A percentile compares a stretch with the other conserved stretches of the same genome.
These are phyloP conservation scores for Alternaria gansuensis DNA, from an alignment of 2,329 filamentous ascomycete species.

Conservation along the genomic window DNA sequence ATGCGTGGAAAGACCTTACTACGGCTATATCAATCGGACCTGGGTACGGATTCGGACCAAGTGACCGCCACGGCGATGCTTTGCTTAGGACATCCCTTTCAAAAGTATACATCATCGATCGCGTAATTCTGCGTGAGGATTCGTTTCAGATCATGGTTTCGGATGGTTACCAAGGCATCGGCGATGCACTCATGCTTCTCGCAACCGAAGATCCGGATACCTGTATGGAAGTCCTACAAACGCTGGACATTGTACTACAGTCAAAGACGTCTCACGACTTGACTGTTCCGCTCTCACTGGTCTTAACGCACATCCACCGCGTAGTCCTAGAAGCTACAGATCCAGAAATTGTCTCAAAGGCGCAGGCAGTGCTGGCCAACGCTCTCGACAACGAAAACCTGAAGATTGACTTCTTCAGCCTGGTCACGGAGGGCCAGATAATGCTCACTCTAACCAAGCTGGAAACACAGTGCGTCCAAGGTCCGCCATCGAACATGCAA, in stretches of 20 bases:
- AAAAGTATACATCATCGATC: conserved; percentile 39
- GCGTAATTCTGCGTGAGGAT: conserved; percentile 33
- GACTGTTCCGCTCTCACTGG: conserved; percentile 27
- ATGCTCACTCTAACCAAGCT: conserved; percentile 35
- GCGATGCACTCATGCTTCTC: conserved; percentile 36
- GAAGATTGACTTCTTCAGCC: conserved; percentile 28
- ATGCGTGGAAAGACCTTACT: conserved; percentile 35
- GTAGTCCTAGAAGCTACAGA: conserved; percentile 32
- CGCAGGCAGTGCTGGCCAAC: conserved; percentile 40
- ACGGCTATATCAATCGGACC: conserved; percentile 33
- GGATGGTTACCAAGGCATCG: conserved; percentile 34
- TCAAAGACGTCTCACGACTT: conserved; percentile 16
- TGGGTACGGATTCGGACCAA: conserved; percentile 26
- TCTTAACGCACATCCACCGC: conserved; percentile 36
- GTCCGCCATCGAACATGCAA: conserved; percentile 45
- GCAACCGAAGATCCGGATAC: conserved; percentile 38
- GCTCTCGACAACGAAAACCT: conserved; percentile 23
- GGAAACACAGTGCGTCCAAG: conserved; percentile 38
- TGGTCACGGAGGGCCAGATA: conserved; percentile 24
- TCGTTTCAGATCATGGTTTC: conserved; percentile 24
- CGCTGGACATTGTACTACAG: conserved; percentile 32
- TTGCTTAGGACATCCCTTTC: conserved; percentile 36
- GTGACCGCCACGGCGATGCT: conserved; percentile 19
- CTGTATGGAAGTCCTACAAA: conserved; percentile 37
- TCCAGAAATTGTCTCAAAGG: conserved; percentile 43